Percentiles rank a stretch among this genome's conserved stretches.
phyloP scores from a whole-genome alignment of 208 protist genomes.

The Leishmania amazonensis region DNA sequence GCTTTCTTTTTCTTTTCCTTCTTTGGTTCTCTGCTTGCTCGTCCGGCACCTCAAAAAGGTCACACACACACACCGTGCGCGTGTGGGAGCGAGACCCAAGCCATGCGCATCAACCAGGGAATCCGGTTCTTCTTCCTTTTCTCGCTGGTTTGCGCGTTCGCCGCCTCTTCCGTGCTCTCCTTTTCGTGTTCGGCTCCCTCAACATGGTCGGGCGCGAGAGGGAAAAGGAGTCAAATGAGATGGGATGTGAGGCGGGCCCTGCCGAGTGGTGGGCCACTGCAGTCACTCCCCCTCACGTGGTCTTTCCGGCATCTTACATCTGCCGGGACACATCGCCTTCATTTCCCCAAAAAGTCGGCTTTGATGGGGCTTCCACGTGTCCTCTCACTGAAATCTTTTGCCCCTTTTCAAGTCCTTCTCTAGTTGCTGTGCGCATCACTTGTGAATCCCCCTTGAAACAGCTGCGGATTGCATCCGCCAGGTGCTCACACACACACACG shows the following conservation, averaged over 20 bases:
- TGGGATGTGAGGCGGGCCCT: background rate
- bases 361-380: background rate
- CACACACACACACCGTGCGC: background rate
- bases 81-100: background rate
- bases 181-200: background rate
- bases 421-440: background rate
- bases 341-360: background rate
- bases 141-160: background rate
- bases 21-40: background rate
- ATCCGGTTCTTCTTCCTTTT: background rate
- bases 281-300: background rate
- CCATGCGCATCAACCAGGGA: background rate
- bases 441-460: background rate
- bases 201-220: background rate
- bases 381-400: background rate
- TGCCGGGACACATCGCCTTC: background rate
- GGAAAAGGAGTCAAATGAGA: background rate
- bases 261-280: background rate
- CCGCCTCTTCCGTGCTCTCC: background rate
- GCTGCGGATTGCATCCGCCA: background rate
- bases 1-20: background rate
- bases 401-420: background rate
- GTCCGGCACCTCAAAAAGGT: background rate
- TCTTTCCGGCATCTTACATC: background rate
- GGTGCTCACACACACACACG: background rate